Percentiles rank a stretch among this genome's conserved stretches.
These are phyloP conservation scores for Aspergillus nanangensis DNA, from an alignment of 495 filamentous ascomycete species.

Conservation along the genomic window DNA sequence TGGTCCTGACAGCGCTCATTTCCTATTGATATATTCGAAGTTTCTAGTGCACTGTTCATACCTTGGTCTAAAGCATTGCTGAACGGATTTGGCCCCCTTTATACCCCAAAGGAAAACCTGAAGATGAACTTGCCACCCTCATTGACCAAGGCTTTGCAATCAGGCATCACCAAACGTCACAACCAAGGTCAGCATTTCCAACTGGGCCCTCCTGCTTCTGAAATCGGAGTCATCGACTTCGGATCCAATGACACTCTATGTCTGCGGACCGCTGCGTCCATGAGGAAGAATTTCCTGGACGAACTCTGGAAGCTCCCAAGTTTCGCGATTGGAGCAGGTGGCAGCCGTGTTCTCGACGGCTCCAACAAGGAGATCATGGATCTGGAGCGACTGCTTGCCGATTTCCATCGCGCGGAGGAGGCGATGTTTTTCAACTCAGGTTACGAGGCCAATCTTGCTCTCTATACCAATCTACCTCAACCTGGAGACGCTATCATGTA, in stretches of 20 bases:
- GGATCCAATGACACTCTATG: conserved; percentile 2
- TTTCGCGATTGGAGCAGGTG: not conserved
- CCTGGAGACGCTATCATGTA: not conserved
- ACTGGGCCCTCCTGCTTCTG: not conserved
- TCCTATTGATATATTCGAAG: too few relatives aligned
- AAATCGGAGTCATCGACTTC: not conserved
- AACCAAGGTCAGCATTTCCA: not conserved
- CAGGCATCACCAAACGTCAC: not conserved
- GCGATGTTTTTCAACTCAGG: conserved; percentile 1
- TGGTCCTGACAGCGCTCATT: too few relatives aligned
- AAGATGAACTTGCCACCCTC: too few relatives aligned
- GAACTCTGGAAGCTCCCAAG: not conserved
- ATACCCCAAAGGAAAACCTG: too few relatives aligned
- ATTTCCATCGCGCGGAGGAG: not conserved
- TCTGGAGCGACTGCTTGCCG: not conserved
- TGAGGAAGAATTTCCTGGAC: not conserved
- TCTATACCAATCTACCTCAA: not conserved
- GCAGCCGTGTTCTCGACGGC: conserved; percentile 1
- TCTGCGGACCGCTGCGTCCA: not conserved
- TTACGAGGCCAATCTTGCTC: conserved; percentile 2
- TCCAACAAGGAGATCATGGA: not conserved
- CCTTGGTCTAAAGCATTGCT: too few relatives aligned
- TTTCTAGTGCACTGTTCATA: too few relatives aligned
- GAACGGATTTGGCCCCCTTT: too few relatives aligned
- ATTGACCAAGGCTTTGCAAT: too few relatives aligned